Evolutionary conservation across 2,329 filamentous ascomycete genomes (phyloP).

Genomic region (Penicillium sp.): DNA sequence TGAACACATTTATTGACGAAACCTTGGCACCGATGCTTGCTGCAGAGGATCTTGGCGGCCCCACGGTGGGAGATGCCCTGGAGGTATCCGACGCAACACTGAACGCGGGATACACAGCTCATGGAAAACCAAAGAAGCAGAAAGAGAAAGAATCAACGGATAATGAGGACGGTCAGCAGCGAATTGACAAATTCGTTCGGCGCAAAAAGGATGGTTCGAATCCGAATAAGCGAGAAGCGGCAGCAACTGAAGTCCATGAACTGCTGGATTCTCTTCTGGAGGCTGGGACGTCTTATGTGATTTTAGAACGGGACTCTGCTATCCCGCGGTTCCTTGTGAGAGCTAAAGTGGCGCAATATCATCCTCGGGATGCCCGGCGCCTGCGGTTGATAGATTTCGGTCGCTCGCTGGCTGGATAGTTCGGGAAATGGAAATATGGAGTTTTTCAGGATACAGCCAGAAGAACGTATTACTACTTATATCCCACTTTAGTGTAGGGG

Average conservation of each 20-base stretch:
- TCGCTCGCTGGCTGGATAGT: constrained; percentile 29
- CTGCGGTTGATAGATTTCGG: constrained; percentile 57
- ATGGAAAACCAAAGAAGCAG: constrained; percentile 48
- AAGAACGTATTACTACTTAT: constrained; percentile 15
- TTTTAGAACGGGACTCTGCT: constrained; percentile 52
- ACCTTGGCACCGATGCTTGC: constrained; percentile 74
- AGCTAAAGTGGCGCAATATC: constrained; percentile 57
- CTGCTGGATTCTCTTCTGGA: constrained; percentile 51
- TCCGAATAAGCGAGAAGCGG: constrained; percentile 49
- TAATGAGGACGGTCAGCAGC: constrained; percentile 41
- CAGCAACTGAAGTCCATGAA: constrained; percentile 48
- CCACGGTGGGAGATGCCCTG: constrained; percentile 73
- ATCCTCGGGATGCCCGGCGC: constrained; percentile 54
- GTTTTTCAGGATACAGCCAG: background rate
- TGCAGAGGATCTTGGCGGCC: constrained; percentile 79
- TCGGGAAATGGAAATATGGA: background rate
- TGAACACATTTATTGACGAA: constrained; percentile 70
- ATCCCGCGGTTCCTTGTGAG: constrained; percentile 55
- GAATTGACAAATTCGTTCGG: constrained; percentile 54
- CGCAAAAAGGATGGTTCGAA: constrained; percentile 28
- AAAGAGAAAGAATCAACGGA: constrained; percentile 34
- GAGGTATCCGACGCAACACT: constrained; percentile 60
- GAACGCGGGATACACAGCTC: constrained; percentile 54
- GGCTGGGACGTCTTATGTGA: constrained; percentile 49
- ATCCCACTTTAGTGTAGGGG: constrained; percentile 10